phyloP scores from a whole-genome alignment of 2,329 filamentous ascomycete genomes.

The Botrytis deweyae region DNA sequence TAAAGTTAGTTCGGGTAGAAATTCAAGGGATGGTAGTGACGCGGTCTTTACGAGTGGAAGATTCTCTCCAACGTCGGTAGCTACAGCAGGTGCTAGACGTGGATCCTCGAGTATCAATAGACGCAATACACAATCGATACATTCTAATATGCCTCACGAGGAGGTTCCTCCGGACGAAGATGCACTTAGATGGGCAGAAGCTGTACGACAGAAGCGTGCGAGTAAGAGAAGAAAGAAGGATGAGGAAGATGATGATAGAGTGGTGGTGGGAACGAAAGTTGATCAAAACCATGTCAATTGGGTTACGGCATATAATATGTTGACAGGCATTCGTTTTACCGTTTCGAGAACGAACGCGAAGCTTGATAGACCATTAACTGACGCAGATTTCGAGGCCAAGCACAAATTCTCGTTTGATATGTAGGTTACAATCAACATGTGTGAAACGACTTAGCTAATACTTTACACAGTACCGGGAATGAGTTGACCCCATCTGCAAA shows the following conservation, averaged over 20 bases:
- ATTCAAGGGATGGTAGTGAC: slow-evolving; percentile 73
- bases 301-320: slow-evolving; percentile 98
- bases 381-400: slow-evolving; percentile 88
- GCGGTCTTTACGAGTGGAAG: slow-evolving; percentile 70
- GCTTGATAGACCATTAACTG: slow-evolving; percentile 83
- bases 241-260: slow-evolving; percentile 87
- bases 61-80: slow-evolving; percentile 63
- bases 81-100: slow-evolving; percentile 61
- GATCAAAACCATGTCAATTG: slow-evolving; percentile 97
- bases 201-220: slow-evolving; percentile 85
- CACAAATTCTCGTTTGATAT: slow-evolving; percentile 99
- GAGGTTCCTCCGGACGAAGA: slow-evolving; percentile 87
- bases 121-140: slow-evolving; percentile 78
- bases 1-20: slow-evolving; percentile 61
- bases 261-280: slow-evolving; percentile 94
- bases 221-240: slow-evolving; percentile 82
- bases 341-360: slow-evolving; percentile 97
- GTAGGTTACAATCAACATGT: slow-evolving; percentile 51
- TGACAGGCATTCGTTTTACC: slow-evolving; percentile 95
- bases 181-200: slow-evolving; percentile 87
- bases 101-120: slow-evolving; percentile 81
- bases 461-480: slow-evolving; percentile 73
- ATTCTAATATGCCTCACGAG: slow-evolving; percentile 80
- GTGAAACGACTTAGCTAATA: slow-evolving; percentile 40
- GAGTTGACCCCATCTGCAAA: slow-evolving; percentile 97